phyloP scores from a whole-genome alignment of 1,284 basidiomycete species.

The Anthracocystis panici-leucophaei region DNA sequence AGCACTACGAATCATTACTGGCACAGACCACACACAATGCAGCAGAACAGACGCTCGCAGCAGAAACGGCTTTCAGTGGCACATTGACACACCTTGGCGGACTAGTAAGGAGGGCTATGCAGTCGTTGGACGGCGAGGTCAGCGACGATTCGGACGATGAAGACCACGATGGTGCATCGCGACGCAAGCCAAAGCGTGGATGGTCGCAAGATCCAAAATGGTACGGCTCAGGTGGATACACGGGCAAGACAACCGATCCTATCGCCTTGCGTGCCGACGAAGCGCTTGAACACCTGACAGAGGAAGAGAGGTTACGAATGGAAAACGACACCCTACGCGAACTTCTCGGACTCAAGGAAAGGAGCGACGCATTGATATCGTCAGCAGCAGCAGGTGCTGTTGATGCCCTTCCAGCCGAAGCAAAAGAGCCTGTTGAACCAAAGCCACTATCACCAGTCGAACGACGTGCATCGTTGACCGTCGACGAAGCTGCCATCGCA shows the following conservation, averaged over 20 bases:
- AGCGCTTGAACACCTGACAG: constrained; percentile 59
- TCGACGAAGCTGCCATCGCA: constrained; percentile 49
- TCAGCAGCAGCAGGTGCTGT: neutral
- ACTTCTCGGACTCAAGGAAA: constrained; percentile 57
- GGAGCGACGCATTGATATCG: constrained; percentile 39
- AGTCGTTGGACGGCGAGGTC: constrained; percentile 57
- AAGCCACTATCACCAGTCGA: constrained; percentile 33
- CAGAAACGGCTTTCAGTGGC: constrained; percentile 51
- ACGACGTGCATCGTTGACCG: constrained; percentile 39
- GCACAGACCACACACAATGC: constrained; percentile 53
- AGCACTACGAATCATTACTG: constrained; percentile 91
- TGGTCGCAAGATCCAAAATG: constrained; percentile 54
- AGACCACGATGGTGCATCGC: constrained; percentile 11
- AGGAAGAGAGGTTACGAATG: constrained; percentile 60
- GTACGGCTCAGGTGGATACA: constrained; percentile 66
- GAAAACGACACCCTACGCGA: constrained; percentile 66
- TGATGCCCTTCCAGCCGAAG: neutral
- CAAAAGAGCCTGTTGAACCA: neutral
- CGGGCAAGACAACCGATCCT: constrained; percentile 56
- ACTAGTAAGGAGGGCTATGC: constrained; percentile 57
- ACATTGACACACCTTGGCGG: constrained; percentile 56
- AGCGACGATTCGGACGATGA: constrained; percentile 28
- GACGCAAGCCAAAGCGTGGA: constrained; percentile 30
- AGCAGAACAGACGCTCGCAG: constrained; percentile 50
- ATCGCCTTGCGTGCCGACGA: constrained; percentile 42